Conservation (phyloP, 2,329 filamentous ascomycete species). For the Botryotinia calthae region DNA sequence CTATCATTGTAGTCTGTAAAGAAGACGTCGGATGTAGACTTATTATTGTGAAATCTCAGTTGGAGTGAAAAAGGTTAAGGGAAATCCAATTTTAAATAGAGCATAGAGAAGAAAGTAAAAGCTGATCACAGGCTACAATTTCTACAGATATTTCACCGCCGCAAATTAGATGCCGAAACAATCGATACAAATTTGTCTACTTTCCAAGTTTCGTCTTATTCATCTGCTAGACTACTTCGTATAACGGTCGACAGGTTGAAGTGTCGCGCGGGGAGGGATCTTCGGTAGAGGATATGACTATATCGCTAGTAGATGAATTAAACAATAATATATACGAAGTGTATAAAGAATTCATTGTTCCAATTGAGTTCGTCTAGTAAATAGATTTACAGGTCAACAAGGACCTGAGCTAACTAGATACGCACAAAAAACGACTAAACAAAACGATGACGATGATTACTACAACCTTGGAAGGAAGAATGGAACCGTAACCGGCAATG, state of each 20-base stretch:
- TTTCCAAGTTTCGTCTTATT: background rate
- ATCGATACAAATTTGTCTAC: background rate
- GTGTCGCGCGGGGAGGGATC: background rate
- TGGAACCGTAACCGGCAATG: background rate
- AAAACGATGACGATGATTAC: background rate
- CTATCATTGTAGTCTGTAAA: background rate
- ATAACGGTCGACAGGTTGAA: no score
- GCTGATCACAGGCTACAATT: background rate
- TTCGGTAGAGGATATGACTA: background rate
- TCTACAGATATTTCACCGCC: background rate
- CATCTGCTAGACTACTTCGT: background rate
- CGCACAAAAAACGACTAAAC: background rate
- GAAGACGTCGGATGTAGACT: background rate
- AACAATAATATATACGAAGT: no score
- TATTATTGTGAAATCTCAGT: background rate
- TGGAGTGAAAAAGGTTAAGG: background rate
- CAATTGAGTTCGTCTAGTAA: background rate
- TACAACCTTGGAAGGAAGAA: background rate
- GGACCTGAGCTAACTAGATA: background rate
- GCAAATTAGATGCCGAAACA: background rate
- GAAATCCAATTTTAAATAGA: background rate
- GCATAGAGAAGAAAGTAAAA: background rate
- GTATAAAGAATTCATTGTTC: background rate
- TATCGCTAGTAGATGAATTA: background rate
- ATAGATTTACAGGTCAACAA: background rate